Conservation (phyloP, 331 rosid genomes). For the Dryas integrifolia region DNA sequence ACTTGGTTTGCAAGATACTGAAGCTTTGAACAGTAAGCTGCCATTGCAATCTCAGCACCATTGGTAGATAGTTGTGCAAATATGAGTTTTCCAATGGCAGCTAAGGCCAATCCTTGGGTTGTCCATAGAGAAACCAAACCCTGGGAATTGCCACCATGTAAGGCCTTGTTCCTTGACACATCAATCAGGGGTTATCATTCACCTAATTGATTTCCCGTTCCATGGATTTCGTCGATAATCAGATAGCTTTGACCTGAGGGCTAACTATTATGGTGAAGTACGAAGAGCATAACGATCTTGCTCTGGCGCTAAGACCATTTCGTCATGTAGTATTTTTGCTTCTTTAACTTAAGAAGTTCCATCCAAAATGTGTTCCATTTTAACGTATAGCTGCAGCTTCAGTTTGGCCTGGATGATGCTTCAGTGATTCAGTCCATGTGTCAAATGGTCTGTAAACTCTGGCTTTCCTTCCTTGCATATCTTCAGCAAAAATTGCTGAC, state of each 20-base stretch:
- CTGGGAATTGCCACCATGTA: slow-evolving; percentile 46
- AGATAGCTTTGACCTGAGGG: slow-evolving; percentile 40
- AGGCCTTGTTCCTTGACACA: slow-evolving; percentile 36
- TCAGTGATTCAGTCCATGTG: slow-evolving; percentile 39
- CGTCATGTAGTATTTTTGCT: slow-evolving; percentile 28
- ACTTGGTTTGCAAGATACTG: slow-evolving; percentile 40
- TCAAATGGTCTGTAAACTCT: slow-evolving; percentile 33
- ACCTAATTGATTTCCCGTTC: slow-evolving; percentile 39
- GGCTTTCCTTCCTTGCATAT: slow-evolving; percentile 28
- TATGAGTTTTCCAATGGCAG: slow-evolving; percentile 38
- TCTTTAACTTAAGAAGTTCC: slow-evolving; percentile 34
- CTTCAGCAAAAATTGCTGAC: slow-evolving; percentile 35
- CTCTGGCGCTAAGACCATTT: slow-evolving; percentile 26
- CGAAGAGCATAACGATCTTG: slow-evolving; percentile 43
- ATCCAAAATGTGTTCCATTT: slow-evolving; percentile 41
- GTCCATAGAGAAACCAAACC: slow-evolving; percentile 40
- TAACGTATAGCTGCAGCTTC: slow-evolving; percentile 40
- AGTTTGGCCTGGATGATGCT: slow-evolving; percentile 40
- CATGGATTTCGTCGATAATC: slow-evolving; percentile 29
- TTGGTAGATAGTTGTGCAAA: slow-evolving; percentile 37
- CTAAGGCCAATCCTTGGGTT: slow-evolving; percentile 42
- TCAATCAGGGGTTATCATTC: slow-evolving; percentile 37
- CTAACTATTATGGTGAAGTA: slow-evolving; percentile 46
- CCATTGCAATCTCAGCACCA: slow-evolving; percentile 32
- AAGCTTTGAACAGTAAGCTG: slow-evolving; percentile 36